Base-by-base conservation (phyloP, 306 rosid species). In the Datisca glomerata region DNA sequence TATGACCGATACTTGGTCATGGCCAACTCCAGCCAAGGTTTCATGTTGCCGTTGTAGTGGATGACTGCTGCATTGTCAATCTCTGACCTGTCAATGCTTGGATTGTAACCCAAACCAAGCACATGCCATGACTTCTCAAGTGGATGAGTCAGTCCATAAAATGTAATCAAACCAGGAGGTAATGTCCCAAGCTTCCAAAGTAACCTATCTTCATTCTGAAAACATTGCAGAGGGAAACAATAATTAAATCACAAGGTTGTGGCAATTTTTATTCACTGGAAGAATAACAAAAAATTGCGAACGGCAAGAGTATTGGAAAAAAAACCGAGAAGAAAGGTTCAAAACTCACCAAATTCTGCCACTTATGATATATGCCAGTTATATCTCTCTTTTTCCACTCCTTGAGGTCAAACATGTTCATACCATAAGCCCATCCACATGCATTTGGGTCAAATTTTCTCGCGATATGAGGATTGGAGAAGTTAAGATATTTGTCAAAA, bases 351-450 rank as follows among this genome's bases (percentile, higher is more conserved):
- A 91, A 71, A 68, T 75, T 91, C 69, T 91, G 98, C 96, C 98
- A 85, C 70, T 67, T 91, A 73, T 91, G 98, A 80, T 91, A 85
- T 63, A 91, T 91, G 63, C 96, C 96, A 18, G 98, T 80, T 46
- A 91, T 91, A 61, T 91, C 98, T 65, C 64, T 71, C 71, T 60
- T 73, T 60, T 91, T 85, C 98, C 98, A 91, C 61, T 59, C 94
- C 72, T 73, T 73, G 45, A 91, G 73, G 79, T 91, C 96, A 58
- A 91, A 91, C 38, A 91, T 45, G 63, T 91, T 91, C 98, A 91
- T 91, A 28, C 98, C 98, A 3, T 91, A 91, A 4, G 98, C 98
- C 98, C 96, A 85, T 38, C 98, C 98, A 53, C 98, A 91, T 33
- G 98, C 94, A 62, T 78, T 80, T 20, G 98, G 98, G 61, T 80